phyloP scores from a whole-genome alignment of 257 asterid species.

The Solanum tarijense region DNA sequence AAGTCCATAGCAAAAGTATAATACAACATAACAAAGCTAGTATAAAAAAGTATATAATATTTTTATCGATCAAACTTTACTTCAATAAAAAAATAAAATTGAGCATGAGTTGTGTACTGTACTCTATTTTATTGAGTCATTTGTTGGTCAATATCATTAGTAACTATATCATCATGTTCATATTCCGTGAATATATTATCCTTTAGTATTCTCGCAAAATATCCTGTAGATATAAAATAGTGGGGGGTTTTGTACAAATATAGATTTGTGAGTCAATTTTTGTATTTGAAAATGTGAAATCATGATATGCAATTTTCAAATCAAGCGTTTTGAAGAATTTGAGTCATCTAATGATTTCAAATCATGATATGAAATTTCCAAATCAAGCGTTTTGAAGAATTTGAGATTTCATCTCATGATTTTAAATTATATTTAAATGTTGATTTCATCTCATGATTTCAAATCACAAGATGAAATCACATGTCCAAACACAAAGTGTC shows the following conservation, averaged over 20 bases:
- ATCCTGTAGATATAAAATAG: not conserved
- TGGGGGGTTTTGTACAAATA: not conserved
- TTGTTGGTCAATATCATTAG: not conserved
- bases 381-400: not conserved
- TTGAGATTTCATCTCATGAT: too few species aligned
- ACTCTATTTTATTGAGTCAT: not conserved
- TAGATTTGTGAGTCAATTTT: not conserved
- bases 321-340: not conserved
- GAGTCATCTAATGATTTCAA: not conserved
- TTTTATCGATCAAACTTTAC: too few species aligned
- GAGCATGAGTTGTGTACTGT: not conserved
- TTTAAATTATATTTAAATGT: too few species aligned
- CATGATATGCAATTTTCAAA: not conserved
- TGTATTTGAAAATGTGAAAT: not conserved
- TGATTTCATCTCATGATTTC: too few species aligned
- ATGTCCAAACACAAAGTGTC: not conserved
- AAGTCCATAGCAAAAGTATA: not conserved
- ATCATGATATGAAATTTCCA: not conserved
- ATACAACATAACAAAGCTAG: not conserved
- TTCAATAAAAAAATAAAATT: not conserved
- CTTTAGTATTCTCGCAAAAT: not conserved
- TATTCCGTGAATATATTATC: not conserved
- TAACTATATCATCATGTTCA: not conserved
- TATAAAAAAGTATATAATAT: too few species aligned
- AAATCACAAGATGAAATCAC: not conserved